Evolutionary conservation across 257 asterid species (phyloP).

Genomic region (Gardenia jasminoides): DNA sequence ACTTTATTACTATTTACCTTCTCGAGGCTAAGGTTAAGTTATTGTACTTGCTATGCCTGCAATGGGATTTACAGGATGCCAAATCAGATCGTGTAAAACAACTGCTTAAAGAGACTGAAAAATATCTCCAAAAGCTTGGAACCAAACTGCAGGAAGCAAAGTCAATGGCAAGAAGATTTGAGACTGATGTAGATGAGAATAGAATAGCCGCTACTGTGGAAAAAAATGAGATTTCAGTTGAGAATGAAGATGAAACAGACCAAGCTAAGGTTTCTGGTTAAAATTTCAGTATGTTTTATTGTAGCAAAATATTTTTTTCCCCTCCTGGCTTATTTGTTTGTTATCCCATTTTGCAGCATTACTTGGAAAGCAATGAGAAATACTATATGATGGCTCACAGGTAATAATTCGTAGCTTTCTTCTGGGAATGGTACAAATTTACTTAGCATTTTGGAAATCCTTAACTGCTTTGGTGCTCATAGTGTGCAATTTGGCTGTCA

Average conservation of each 20-base stretch:
- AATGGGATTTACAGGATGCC: constrained; percentile 69
- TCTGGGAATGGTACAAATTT: constrained; percentile 19
- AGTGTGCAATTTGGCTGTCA: neutral
- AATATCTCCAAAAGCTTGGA: constrained; percentile 91
- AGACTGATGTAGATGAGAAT: constrained; percentile 63
- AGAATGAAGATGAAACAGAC: constrained; percentile 85
- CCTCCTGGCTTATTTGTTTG: constrained; percentile 23
- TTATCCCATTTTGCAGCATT: constrained; percentile 68
- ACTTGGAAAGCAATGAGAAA: constrained; percentile 99
- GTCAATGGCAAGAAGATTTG: constrained; percentile 67
- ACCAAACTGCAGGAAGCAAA: constrained; percentile 88
- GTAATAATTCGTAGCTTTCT: constrained; percentile 38
- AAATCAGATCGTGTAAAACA: constrained; percentile 93
- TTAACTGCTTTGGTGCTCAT: neutral
- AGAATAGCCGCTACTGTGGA: constrained; percentile 44
- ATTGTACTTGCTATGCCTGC: constrained; percentile 21
- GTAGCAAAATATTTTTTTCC: constrained; percentile 13
- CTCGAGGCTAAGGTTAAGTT: constrained; percentile 9
- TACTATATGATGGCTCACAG: constrained; percentile 99
- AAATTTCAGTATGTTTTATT: constrained; percentile 13
- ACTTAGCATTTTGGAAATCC: neutral
- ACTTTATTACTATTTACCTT: constrained; percentile 8
- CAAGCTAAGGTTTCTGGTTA: constrained; percentile 80
- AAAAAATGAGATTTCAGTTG: constrained; percentile 59
- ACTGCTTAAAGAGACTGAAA: constrained; percentile 94